Evolutionary conservation across 306 rosid genomes (phyloP).

Genomic region (Cucumis sativus): DNA sequence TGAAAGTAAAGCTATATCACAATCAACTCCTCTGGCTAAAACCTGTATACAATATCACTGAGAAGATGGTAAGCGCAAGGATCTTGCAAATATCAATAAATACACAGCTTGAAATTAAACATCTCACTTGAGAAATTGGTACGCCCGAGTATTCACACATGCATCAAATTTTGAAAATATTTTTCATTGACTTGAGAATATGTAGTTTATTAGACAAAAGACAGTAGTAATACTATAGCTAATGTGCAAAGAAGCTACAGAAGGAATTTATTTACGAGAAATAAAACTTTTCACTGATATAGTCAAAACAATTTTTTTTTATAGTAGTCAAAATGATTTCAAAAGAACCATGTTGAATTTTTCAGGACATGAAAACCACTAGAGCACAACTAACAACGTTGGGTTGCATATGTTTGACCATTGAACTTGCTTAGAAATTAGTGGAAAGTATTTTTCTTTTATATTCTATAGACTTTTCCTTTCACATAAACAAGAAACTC

Average conservation of each 20-base stretch:
- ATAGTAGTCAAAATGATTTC: neutral
- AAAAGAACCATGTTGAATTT: neutral
- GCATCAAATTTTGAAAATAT: neutral
- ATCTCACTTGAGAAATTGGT: neutral
- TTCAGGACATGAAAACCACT: neutral
- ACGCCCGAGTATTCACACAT: neutral
- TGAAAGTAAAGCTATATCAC: constrained; percentile 94
- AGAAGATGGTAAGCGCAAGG: constrained; percentile 20
- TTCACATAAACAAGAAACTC: neutral
- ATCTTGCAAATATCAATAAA: neutral
- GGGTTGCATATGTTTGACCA: neutral
- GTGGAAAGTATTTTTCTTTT: neutral
- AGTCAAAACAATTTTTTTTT: neutral
- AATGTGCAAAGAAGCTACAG: neutral
- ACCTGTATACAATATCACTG: constrained; percentile 53
- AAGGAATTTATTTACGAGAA: neutral
- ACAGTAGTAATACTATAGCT: neutral
- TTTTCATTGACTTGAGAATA: neutral
- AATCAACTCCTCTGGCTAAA: constrained; percentile 84
- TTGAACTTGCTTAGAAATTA: neutral
- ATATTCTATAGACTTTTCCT: neutral
- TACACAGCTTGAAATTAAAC: constrained; percentile 1
- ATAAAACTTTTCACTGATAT: neutral
- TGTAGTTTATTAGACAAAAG: neutral
- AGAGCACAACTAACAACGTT: neutral